These are phyloP conservation scores for Termitomyces sp. DNA, from an alignment of 768 basidiomycete species.

Conservation along the genomic window DNA sequence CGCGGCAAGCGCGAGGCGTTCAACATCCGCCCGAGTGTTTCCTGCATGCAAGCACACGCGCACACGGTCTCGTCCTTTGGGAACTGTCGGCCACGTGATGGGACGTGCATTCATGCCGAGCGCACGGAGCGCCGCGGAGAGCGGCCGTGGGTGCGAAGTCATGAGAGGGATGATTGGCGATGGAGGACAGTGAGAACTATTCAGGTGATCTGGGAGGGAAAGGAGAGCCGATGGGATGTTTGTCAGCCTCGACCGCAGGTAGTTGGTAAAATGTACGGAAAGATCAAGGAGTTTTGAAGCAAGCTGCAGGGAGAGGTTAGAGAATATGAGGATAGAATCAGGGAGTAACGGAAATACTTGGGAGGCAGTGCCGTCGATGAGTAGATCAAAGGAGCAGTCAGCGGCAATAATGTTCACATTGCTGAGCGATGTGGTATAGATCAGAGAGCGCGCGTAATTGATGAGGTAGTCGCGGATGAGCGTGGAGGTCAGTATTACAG, in stretches of 20 bases:
- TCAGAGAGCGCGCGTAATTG: slow-evolving; percentile 88
- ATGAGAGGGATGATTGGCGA: slow-evolving; percentile 87
- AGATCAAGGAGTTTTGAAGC: slow-evolving; percentile 40
- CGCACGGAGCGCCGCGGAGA: slow-evolving; percentile 61
- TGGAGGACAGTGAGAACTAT: slow-evolving; percentile 19
- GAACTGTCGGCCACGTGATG: slow-evolving; percentile 87
- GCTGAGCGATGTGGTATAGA: slow-evolving; percentile 87
- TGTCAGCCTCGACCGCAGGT: slow-evolving; percentile 26
- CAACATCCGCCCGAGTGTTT: slow-evolving; percentile 64
- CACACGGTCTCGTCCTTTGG: slow-evolving; percentile 80
- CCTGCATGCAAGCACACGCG: slow-evolving; percentile 85
- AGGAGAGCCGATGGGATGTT: slow-evolving; percentile 32
- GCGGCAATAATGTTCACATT: slow-evolving; percentile 74
- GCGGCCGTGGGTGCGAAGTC: slow-evolving; percentile 70
- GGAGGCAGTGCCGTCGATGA: slow-evolving; percentile 59
- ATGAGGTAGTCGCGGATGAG: slow-evolving; percentile 80
- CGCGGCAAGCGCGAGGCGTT: slow-evolving; percentile 48
- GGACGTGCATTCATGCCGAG: slow-evolving; percentile 66
- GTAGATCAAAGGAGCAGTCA: slow-evolving; percentile 75
- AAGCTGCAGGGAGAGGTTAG: slow-evolving; percentile 19
- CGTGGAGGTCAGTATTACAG: slow-evolving; percentile 70
- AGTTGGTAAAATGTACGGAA: slow-evolving; percentile 36
- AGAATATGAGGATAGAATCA: background rate
- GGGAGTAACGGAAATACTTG: slow-evolving; percentile 39
- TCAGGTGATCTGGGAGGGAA: slow-evolving; percentile 34